Base-by-base conservation (phyloP, 2,329 filamentous ascomycete genomes). In the Aaosphaeria pasadenensis region DNA sequence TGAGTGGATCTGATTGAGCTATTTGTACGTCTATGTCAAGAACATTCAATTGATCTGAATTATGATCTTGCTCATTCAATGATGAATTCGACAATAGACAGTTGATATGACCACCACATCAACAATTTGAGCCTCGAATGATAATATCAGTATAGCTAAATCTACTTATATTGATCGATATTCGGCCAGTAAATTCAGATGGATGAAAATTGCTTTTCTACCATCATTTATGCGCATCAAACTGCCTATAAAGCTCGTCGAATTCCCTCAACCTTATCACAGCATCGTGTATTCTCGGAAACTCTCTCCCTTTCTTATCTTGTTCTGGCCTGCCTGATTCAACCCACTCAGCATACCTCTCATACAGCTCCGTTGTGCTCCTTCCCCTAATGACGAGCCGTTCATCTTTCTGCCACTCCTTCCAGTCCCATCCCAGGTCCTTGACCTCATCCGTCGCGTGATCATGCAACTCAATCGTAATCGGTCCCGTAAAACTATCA, bases 191-290 rank as follows among this genome's bases (percentile, higher is more conserved):
- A 24, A 24, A 24, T 3, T 24, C 17, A 24, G 17, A 24, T 24
- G 17, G 17, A 24, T 2, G 2, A 24, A 24, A 24, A n/a, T n/a
- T n/a, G n/a, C n/a, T 3, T 24, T 24, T 24, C 17, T 24, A 24
- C 33, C n/a, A 11, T 17, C 39, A 51, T 47, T 51, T 44, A 11
- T 42, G 7, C 11, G 40, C n/a, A 48, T 55, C 55, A 45, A 46
- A 52, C 45, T 51, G 47, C 43, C 43, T 51, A 29, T 55, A 57
- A 11, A 59, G 43, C 6, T 17, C 38, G 3, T 55, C 53, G 43
- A 60, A 52, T 63, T 79, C 70, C 57, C 71, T 63, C 59, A 80
- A 77, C n/a, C 79, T 67, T 53, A 60, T 60, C 4, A 77, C 55
- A 0, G 77, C 79, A 46, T 73, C 68, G 0, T 63, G 62, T 52